A percentile compares a stretch with the other conserved stretches of the same genome.
phyloP scores from a whole-genome alignment of 352 stramenopile species.

The Pythium vanterpoolii region DNA sequence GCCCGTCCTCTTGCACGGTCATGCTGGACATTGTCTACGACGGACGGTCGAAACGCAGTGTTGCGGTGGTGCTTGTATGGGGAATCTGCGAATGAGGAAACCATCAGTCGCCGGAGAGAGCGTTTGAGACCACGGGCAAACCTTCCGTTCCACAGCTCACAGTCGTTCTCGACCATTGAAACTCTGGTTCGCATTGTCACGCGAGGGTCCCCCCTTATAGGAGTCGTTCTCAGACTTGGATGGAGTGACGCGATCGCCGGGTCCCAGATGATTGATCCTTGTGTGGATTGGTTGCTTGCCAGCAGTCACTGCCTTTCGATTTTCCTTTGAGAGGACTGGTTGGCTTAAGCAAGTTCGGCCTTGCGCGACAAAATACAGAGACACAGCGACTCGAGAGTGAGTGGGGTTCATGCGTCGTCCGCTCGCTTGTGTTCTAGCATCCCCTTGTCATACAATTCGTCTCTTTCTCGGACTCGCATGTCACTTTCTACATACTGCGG shows the following conservation, averaged over 20 bases:
- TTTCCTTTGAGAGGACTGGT: neutral
- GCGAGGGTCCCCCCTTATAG: neutral
- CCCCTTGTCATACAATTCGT: slow-evolving; percentile 8
- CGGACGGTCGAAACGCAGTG: neutral
- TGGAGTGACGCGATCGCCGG: neutral
- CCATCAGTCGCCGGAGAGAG: neutral
- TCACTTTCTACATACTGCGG: slow-evolving; percentile 17
- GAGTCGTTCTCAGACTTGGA: slow-evolving; percentile 4
- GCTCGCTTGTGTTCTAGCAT: slow-evolving; percentile 17
- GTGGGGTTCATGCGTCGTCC: slow-evolving; percentile 15
- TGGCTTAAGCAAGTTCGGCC: neutral
- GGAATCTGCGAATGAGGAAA: slow-evolving; percentile 2
- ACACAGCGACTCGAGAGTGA: slow-evolving; percentile 1
- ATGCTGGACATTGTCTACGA: neutral
- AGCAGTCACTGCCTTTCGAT: neutral
- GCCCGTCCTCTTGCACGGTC: slow-evolving; percentile 4
- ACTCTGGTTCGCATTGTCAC: slow-evolving; percentile 1
- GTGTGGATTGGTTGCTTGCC: no score
- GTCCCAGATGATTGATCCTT: neutral
- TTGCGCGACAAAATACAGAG: slow-evolving; percentile 4
- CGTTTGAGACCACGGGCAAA: neutral
- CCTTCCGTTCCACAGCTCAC: neutral
- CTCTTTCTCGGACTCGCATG: neutral
- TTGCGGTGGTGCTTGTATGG: neutral
- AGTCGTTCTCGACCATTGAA: neutral